These are phyloP conservation scores for Euphorbia corollata DNA, from an alignment of 441 rosid genomes.

Conservation along the genomic window DNA sequence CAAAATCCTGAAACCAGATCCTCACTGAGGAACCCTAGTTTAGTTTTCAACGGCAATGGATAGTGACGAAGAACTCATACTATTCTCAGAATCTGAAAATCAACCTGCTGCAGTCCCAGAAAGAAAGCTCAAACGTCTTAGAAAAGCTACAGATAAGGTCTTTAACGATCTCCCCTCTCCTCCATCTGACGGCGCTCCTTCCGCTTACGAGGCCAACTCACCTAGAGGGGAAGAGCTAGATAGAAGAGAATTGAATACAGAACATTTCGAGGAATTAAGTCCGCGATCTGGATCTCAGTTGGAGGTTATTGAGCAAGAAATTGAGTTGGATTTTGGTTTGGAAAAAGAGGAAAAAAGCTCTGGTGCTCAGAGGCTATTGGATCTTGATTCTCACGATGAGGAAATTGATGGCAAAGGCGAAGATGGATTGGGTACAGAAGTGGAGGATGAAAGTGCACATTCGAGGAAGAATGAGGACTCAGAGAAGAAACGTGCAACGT, in stretches of 20 bases:
- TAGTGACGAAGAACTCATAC: constrained; percentile 40
- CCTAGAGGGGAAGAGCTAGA: background rate
- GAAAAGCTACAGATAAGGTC: constrained; percentile 31
- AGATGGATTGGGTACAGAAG: constrained; percentile 15
- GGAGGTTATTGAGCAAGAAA: constrained; percentile 29
- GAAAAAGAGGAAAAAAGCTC: constrained; percentile 22
- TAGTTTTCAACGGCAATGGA: constrained; percentile 31
- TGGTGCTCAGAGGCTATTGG: constrained; percentile 40
- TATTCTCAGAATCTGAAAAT: constrained; percentile 36
- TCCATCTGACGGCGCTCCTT: constrained; percentile 19
- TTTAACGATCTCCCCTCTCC: constrained; percentile 20
- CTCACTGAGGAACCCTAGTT: constrained; percentile 6
- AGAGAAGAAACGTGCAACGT: constrained; percentile 19
- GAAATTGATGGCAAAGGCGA: constrained; percentile 23
- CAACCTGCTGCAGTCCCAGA: constrained; percentile 34
- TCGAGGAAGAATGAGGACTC: constrained; percentile 13
- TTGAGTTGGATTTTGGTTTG: constrained; percentile 25
- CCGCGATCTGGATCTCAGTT: constrained; percentile 21
- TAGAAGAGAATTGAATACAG: background rate
- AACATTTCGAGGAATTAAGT: constrained; percentile 10
- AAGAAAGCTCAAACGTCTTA: constrained; percentile 64
- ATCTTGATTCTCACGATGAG: constrained; percentile 35
- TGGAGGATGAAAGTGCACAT: constrained; percentile 12
- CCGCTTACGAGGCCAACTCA: constrained; percentile 13
- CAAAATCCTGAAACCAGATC: too few species aligned